phyloP scores from a whole-genome alignment of 129 eudicot species.

The Dittrichia graveolens region DNA sequence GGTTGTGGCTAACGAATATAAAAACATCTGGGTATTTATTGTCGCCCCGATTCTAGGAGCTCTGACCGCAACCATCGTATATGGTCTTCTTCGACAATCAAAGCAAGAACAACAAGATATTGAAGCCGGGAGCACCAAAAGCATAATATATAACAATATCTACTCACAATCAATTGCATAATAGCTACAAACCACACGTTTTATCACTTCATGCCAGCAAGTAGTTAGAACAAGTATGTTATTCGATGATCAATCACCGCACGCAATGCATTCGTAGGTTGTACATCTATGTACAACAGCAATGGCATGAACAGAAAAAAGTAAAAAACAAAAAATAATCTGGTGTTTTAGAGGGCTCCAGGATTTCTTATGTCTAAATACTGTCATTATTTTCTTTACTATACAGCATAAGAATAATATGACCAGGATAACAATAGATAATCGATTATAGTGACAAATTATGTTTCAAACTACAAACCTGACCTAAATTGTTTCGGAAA shows the following conservation, averaged over 20 bases:
- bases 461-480: slow-evolving; percentile 34
- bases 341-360: slow-evolving; percentile 39
- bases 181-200: not conserved
- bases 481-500: slow-evolving; percentile 16
- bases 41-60: slow-evolving; percentile 61
- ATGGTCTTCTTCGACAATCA: slow-evolving; percentile 48
- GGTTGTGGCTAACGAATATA: slow-evolving; percentile 45
- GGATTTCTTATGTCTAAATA: slow-evolving; percentile 38
- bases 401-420: slow-evolving; percentile 52
- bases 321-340: slow-evolving; percentile 17
- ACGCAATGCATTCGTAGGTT: slow-evolving; percentile 31
- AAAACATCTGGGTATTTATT: slow-evolving; percentile 55
- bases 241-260: slow-evolving; percentile 26
- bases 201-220: not conserved
- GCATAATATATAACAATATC: slow-evolving; percentile 38
- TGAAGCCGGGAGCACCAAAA: slow-evolving; percentile 22
- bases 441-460: slow-evolving; percentile 25
- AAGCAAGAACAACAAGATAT: slow-evolving; percentile 22
- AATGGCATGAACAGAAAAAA: slow-evolving; percentile 19
- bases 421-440: slow-evolving; percentile 26
- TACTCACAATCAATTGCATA: slow-evolving; percentile 25
- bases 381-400: slow-evolving; percentile 35
- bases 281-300: slow-evolving; percentile 26
- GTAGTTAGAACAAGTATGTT: slow-evolving; percentile 13
- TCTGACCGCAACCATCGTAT: slow-evolving; percentile 39